phyloP scores from a whole-genome alignment of 2,329 filamentous ascomycete species.

The Stemphylium lycopersici region DNA sequence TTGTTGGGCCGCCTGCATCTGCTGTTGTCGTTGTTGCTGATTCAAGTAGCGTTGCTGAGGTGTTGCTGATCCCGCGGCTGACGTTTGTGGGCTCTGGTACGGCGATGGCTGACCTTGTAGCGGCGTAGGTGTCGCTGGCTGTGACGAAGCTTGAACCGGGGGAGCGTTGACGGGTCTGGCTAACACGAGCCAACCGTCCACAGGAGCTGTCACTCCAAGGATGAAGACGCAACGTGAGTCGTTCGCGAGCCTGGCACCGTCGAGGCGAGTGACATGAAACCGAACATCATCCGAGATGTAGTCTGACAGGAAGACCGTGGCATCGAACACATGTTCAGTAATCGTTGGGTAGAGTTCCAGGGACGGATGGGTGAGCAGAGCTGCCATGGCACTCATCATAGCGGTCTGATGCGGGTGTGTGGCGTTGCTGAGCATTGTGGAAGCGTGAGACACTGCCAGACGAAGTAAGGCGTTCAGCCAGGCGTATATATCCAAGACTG shows the following conservation, averaged over 20 bases:
- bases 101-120: conserved; percentile 23
- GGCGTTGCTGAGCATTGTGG: conserved; percentile 30
- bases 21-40: conserved; percentile 34
- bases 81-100: conserved; percentile 30
- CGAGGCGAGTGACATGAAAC: conserved; percentile 37
- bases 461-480: conserved; percentile 49
- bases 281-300: conserved; percentile 49
- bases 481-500: conserved; percentile 8
- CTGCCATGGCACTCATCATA: conserved; percentile 45
- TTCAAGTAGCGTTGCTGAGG: conserved; percentile 37
- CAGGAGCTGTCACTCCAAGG: conserved; percentile 42
- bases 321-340: conserved; percentile 53
- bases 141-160: conserved; percentile 23
- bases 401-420: conserved; percentile 39
- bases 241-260: conserved; percentile 27
- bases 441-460: conserved; percentile 48
- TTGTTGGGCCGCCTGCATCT: conserved; percentile 29
- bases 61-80: conserved; percentile 17
- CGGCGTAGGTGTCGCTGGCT: conserved; percentile 22
- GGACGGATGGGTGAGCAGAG: conserved; percentile 46
- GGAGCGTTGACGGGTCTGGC: conserved; percentile 37
- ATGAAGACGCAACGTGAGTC: conserved; percentile 51
- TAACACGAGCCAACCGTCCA: conserved; percentile 53
- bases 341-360: conserved; percentile 45
- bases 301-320: conserved; percentile 52